phyloP scores from a whole-genome alignment of 208 protist genomes.

The Wallacemonas sp. region DNA sequence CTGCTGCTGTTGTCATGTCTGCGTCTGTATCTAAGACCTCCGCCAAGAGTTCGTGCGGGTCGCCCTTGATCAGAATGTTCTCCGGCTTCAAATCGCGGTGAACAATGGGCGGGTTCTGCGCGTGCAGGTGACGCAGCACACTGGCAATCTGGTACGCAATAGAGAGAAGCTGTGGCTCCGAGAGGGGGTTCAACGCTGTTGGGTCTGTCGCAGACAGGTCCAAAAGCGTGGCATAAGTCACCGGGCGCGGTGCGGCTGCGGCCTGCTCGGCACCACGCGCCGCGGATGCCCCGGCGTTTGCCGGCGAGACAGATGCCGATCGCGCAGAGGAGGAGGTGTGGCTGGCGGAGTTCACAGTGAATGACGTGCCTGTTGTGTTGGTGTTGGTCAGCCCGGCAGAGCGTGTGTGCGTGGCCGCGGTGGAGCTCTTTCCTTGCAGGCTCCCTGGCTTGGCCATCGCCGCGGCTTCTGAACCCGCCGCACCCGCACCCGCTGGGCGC shows the following conservation, averaged over 20 bases:
- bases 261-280: slow-evolving; percentile 7
- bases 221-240: neutral
- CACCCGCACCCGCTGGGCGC: neutral
- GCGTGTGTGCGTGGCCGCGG: neutral
- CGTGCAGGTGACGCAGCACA: slow-evolving; percentile 73
- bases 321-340: neutral
- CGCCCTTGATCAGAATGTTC: slow-evolving; percentile 74
- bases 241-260: neutral
- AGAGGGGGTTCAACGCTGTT: slow-evolving; percentile 44
- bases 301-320: slow-evolving; percentile 12
- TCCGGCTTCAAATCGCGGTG: slow-evolving; percentile 77
- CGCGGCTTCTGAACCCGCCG: too few species aligned
- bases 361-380: neutral
- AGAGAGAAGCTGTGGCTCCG: slow-evolving; percentile 70
- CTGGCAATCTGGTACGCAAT: slow-evolving; percentile 80
- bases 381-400: slow-evolving; percentile 2
- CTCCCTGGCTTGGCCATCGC: too few species aligned
- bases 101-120: slow-evolving; percentile 52
- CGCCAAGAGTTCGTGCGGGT: slow-evolving; percentile 24
- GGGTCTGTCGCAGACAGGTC: slow-evolving; percentile 11
- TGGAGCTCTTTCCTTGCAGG: neutral
- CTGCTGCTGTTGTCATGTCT: neutral
- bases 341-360: slow-evolving; percentile 9
- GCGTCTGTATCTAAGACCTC: neutral
- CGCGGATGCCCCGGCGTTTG: too few species aligned